Evolutionary conservation across 2,329 filamentous ascomycete species (phyloP).

Genomic region (Sporothrix variecibatus): DNA sequence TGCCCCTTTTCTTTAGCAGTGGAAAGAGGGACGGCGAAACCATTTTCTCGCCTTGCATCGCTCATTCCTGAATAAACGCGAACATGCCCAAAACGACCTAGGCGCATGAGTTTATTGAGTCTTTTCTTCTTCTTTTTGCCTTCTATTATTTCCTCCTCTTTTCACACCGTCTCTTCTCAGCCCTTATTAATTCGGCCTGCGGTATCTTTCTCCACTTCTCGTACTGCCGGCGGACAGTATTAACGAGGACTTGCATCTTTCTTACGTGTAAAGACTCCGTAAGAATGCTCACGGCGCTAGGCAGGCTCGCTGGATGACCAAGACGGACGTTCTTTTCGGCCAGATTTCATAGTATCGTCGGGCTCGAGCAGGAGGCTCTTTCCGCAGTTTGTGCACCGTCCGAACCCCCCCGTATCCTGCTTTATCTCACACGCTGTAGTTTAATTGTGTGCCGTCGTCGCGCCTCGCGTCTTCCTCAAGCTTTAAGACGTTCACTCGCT

Average conservation of each 20-base stretch:
- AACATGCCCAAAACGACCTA: slow-evolving; percentile 12
- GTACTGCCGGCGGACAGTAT: neutral
- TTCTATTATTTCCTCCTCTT: neutral
- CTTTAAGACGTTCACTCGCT: neutral
- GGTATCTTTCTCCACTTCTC: neutral
- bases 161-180: neutral
- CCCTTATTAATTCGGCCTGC: neutral
- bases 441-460: neutral
- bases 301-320: neutral
- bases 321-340: neutral
- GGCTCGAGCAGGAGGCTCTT: neutral
- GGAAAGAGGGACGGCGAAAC: neutral
- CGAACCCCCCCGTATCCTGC: neutral
- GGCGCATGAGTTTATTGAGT: neutral
- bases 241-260: neutral
- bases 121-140: neutral
- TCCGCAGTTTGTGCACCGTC: neutral
- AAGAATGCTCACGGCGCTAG: neutral
- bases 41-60: neutral
- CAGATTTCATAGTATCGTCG: neutral
- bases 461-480: neutral
- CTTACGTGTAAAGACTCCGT: neutral
- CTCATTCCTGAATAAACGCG: neutral
- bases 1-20: neutral
- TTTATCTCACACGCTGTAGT: neutral